Base-by-base conservation (phyloP, 768 basidiomycete genomes). In the Serpula lacrymans region DNA sequence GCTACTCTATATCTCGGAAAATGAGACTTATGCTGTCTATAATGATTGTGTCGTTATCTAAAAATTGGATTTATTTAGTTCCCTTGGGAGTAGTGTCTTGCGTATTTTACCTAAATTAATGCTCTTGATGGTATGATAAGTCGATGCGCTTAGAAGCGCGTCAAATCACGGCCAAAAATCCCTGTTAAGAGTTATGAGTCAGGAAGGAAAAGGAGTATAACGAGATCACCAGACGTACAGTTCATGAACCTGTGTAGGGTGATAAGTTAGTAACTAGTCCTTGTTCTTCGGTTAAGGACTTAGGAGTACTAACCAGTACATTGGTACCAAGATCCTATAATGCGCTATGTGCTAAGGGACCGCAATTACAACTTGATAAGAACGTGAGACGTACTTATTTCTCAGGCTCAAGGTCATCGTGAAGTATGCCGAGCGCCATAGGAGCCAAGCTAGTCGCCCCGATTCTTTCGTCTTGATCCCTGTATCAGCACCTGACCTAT, bases 381-480 rank as follows among this genome's bases (percentile, higher is more conserved):
- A 39, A 11, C 41, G 28, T 34, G 33, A 6, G 37, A 70, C 73
- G 51, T 48, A 80, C 80, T 80, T 84, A 61, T 88, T 88, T 58
- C 84, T 69, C 47, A 74, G 43, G 53, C 82, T 86, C 39, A 89
- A 58, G 4, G 84, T 84, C 76, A 77, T 78, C 5, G 83, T 84
- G 58, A 87, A 85, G 62, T 90, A 89, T 2, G 87, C 85, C 13
- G 81, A 83, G 39, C 86, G 71, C 86, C 86, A 88, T 34, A 88
- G 67, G 23, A 88, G 66, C 85, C 85, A 88, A 9, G 86, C 86
- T 27, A 84, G 46, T 26, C 82, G 71, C 20, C 85, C 79, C 27
- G 77, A 70, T 62, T 86, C 76, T 57, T 77, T 80, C 40, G 70
- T 63, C 63, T 79, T 64, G 51, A 77, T 58, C 17, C 75, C 69